Percentiles rank a stretch among this genome's conserved stretches.
These are phyloP conservation scores for Pneumocystis wakefieldiae DNA, from an alignment of 1,139 yeast genomes.

Conservation along the genomic window DNA sequence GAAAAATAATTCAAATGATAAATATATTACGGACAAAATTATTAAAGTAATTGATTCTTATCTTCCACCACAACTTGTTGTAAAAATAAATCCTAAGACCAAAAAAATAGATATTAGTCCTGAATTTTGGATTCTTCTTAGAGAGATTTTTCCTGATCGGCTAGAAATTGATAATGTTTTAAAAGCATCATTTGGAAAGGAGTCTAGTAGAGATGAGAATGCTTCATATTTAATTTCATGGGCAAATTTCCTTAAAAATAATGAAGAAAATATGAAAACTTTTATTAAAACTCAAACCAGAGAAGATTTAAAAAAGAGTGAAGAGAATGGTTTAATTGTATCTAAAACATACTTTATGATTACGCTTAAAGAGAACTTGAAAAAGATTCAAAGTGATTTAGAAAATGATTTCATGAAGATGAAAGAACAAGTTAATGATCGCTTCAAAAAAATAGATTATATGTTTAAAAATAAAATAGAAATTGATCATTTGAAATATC, in stretches of 20 bases:
- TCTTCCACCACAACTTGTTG: constrained; percentile 13
- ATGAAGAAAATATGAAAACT: background rate
- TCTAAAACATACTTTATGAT: background rate
- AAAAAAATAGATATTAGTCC: constrained; percentile 10
- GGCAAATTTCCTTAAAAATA: background rate
- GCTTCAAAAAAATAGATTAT: background rate
- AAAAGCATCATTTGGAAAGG: background rate
- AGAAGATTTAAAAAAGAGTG: background rate
- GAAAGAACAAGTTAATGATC: background rate
- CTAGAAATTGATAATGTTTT: background rate
- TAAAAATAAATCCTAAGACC: constrained; percentile 7
- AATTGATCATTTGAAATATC: background rate
- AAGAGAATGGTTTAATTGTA: background rate
- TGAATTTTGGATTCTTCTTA: constrained; percentile 11
- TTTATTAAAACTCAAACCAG: background rate
- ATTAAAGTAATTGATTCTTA: constrained; percentile 7
- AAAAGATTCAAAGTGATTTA: background rate
- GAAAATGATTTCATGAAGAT: background rate
- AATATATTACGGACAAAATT: constrained; percentile 6
- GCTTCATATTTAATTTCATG: background rate
- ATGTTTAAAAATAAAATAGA: background rate
- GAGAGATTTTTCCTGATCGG: constrained; percentile 8
- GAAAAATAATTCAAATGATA: background rate
- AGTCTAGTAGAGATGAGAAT: background rate
- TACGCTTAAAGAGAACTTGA: background rate